Evolutionary conservation across 306 rosid species (phyloP).

Genomic region (Citrullus mucosospermus): DNA sequence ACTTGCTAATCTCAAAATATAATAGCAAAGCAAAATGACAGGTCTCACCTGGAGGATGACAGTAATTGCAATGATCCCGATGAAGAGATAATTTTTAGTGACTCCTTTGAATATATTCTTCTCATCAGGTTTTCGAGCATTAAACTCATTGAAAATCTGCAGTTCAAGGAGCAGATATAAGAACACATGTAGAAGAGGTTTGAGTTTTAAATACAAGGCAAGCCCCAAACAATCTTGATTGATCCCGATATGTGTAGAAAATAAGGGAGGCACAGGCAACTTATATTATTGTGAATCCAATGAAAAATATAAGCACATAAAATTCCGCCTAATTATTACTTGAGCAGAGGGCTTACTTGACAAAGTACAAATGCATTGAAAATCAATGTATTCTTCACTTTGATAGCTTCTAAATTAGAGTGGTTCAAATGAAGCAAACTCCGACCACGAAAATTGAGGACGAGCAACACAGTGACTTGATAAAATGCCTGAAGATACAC

Average conservation of each 20-base stretch:
- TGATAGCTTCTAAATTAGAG: slow-evolving; percentile 15
- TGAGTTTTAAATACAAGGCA: neutral
- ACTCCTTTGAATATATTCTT: slow-evolving; percentile 65
- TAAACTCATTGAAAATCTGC: slow-evolving; percentile 85
- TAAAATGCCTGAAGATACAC: slow-evolving; percentile 48
- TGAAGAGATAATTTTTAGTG: slow-evolving; percentile 53
- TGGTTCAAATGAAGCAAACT: slow-evolving; percentile 32
- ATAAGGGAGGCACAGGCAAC: neutral
- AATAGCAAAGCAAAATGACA: neutral
- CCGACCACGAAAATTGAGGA: slow-evolving; percentile 55
- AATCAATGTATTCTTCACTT: slow-evolving; percentile 77
- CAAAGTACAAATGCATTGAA: slow-evolving; percentile 92
- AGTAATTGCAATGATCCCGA: slow-evolving; percentile 61
- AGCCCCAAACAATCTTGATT: neutral
- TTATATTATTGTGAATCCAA: neutral
- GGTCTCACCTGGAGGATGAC: slow-evolving; percentile 66
- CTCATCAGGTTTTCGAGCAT: slow-evolving; percentile 83
- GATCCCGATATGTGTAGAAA: neutral
- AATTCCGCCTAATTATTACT: neutral
- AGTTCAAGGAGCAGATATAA: neutral
- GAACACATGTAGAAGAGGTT: neutral
- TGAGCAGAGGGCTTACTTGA: slow-evolving; percentile 44
- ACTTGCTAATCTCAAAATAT: neutral
- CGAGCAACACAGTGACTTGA: slow-evolving; percentile 68
- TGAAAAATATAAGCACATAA: neutral